Percentiles rank a stretch among this genome's conserved stretches.
phyloP scores from a whole-genome alignment of 139 green algal genomes.

The Trebouxia sp. region DNA sequence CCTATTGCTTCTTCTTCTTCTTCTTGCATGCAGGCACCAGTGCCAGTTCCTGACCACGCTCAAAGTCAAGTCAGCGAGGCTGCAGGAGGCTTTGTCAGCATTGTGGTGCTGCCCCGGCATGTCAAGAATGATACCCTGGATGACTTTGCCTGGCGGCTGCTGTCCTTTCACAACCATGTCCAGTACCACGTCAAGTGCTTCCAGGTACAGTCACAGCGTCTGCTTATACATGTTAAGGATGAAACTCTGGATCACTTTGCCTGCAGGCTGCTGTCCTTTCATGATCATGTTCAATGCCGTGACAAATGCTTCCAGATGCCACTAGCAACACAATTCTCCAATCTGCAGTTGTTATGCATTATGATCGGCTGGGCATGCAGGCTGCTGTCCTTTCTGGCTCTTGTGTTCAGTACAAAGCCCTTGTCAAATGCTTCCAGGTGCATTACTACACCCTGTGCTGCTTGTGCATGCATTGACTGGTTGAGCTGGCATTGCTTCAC shows the following conservation, averaged over 20 bases:
- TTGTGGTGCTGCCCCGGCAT: neutral
- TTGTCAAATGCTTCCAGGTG: no score
- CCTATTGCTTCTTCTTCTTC: neutral
- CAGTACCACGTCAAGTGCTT: conserved; percentile 22
- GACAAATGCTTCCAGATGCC: neutral
- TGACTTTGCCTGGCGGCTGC: neutral
- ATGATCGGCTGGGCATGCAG: neutral
- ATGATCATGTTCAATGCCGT: neutral
- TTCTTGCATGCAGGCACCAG: neutral
- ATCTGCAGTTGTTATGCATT: neutral
- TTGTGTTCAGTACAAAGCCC: neutral
- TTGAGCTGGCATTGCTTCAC: no score
- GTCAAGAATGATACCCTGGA: neutral
- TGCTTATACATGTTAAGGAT: neutral
- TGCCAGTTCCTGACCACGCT: neutral
- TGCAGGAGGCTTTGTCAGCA: conserved; percentile 12
- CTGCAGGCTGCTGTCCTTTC: no score
- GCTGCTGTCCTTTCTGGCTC: neutral
- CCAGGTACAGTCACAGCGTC: neutral
- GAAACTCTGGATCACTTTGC: neutral
- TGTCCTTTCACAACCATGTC: neutral
- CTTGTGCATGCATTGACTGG: no score
- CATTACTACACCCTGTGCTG: no score
- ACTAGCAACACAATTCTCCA: neutral
- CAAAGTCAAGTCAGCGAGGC: neutral